These are phyloP conservation scores for Paradendryphiella salina DNA, from an alignment of 2,329 filamentous ascomycete species.

Conservation along the genomic window DNA sequence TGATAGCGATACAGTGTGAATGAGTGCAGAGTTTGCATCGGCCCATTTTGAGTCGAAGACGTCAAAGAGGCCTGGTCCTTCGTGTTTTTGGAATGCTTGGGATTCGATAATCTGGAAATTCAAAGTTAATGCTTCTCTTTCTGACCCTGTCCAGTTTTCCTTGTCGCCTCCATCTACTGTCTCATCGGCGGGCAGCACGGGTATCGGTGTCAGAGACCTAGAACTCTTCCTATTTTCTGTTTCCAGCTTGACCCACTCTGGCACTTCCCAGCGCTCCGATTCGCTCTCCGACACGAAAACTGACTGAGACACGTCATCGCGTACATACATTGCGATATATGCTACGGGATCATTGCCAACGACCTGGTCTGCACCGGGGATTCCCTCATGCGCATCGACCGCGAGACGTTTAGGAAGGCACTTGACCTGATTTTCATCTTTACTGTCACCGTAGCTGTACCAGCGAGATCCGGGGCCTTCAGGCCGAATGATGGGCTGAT, in stretches of 20 bases:
- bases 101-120: constrained; percentile 44
- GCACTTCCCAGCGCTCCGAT: constrained; percentile 53
- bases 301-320: constrained; percentile 50
- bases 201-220: constrained; percentile 17
- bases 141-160: constrained; percentile 2
- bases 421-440: constrained; percentile 58
- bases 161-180: constrained; percentile 5
- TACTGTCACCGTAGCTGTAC: constrained; percentile 62
- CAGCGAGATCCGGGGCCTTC: constrained; percentile 59
- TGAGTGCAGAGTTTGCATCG: constrained; percentile 12
- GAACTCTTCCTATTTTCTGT: constrained; percentile 30
- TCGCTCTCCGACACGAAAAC: constrained; percentile 49
- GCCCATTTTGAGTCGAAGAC: constrained; percentile 36
- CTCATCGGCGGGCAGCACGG: constrained; percentile 13
- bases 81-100: constrained; percentile 37
- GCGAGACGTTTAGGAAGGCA: constrained; percentile 61
- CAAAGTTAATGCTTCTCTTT: constrained; percentile 10
- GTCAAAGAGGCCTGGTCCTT: constrained; percentile 46
- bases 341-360: constrained; percentile 55
- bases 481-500: constrained; percentile 63
- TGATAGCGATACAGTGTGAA: constrained; percentile 29
- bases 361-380: constrained; percentile 43
- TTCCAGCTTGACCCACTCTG: constrained; percentile 45
- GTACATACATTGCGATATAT: constrained; percentile 61
- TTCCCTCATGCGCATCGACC: constrained; percentile 56